These are phyloP conservation scores for Wilhelminamyces savonicus DNA, from an alignment of 805 yeast species.

Conservation along the genomic window DNA sequence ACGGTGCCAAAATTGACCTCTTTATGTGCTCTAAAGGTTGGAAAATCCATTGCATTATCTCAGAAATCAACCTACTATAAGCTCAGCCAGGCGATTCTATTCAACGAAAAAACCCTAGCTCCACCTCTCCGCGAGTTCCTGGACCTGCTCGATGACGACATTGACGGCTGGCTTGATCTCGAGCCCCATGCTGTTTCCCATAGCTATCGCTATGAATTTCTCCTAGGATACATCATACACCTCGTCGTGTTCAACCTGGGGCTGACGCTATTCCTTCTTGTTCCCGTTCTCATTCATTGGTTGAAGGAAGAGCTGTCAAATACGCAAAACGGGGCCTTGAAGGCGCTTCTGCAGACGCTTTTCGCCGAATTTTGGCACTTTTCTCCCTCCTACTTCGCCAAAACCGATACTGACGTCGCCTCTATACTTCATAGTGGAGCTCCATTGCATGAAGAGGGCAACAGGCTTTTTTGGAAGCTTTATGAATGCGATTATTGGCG, in stretches of 20 bases:
- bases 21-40: conserved; percentile 21
- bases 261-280: conserved; percentile 19
- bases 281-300: conserved; percentile 35
- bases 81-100: conserved; percentile 21
- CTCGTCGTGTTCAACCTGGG: conserved; percentile 30
- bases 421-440: too few species aligned
- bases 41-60: conserved; percentile 28
- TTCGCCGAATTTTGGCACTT: conserved; percentile 8
- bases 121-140: conserved; percentile 13
- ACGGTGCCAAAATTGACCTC: conserved; percentile 12
- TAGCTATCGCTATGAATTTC: conserved; percentile 15
- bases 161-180: conserved; percentile 31
- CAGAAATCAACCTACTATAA: conserved; percentile 28
- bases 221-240: conserved; percentile 30
- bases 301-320: conserved; percentile 18
- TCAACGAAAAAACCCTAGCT: conserved; percentile 13
- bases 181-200: conserved; percentile 21
- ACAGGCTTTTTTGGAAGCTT: conserved; percentile 20
- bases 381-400: conserved; percentile 7
- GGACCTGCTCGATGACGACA: conserved; percentile 22
- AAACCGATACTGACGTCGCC: too few species aligned
- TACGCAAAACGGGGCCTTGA: background rate
- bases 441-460: conserved; percentile 3
- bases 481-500: conserved; percentile 25
- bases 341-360: conserved; percentile 5